Evolutionary conservation across 116 monocot species (phyloP).

Genomic region (Thalassia testudinum): DNA sequence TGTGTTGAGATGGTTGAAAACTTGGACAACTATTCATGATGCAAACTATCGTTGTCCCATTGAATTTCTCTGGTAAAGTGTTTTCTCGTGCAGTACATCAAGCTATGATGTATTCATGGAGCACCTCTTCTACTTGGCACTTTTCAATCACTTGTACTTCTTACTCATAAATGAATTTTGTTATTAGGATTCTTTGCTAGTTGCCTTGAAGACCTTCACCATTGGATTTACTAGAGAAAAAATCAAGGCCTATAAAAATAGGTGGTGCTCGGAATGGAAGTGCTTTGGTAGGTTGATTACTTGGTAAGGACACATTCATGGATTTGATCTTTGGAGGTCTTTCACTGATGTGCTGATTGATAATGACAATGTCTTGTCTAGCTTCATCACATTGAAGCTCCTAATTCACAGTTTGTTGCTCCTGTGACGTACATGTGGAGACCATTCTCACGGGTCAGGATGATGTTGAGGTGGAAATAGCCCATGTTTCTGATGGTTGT

Average conservation of each 20-base stretch:
- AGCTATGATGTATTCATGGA: no score
- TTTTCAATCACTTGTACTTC: no score
- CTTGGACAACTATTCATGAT: conserved; percentile 70
- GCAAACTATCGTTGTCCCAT: conserved; percentile 59
- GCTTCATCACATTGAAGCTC: conserved; percentile 51
- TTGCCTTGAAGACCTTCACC: conserved; percentile 43
- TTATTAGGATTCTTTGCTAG: conserved; percentile 44
- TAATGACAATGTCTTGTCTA: conserved; percentile 13
- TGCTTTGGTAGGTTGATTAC: conserved; percentile 53
- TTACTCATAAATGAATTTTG: no score
- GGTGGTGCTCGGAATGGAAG: conserved; percentile 48
- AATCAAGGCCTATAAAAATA: conserved; percentile 11
- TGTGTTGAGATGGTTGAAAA: conserved; percentile 55
- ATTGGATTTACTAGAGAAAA: conserved; percentile 16
- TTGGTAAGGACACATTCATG: neutral
- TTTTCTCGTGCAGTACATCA: neutral
- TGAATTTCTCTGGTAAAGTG: conserved; percentile 53
- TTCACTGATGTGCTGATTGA: neutral
- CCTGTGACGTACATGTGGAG: conserved; percentile 89
- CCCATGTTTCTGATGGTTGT: conserved; percentile 5
- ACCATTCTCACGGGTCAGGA: conserved; percentile 13
- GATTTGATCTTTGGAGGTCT: neutral
- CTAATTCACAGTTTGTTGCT: conserved; percentile 39
- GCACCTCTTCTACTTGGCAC: no score
- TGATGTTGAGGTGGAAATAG: conserved; percentile 6